Evolutionary conservation across 371 early-diverging fungal species (phyloP), one percentile per base, ranked within the genome.

Genomic region (Circinella minor): DNA sequence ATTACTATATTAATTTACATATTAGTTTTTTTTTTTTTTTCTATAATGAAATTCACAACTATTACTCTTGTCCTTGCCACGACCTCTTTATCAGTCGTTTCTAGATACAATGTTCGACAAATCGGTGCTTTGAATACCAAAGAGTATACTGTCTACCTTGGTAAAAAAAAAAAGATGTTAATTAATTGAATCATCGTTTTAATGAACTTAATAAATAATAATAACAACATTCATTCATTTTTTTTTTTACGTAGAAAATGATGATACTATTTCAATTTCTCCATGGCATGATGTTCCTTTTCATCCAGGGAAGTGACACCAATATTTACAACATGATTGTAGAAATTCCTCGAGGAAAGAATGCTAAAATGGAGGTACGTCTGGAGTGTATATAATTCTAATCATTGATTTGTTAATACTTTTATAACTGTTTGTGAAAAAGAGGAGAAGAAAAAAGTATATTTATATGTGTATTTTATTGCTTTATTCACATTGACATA

Each of bases 341-440:
- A 55, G 99, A 99, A 82, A 97, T 99, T 66, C 99, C 99, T 59
- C 90, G 99, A 66, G 99, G 99, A 96, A 94, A 98, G 74, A 99
- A 99, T 85, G 99, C 98, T 70, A 99, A 99, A 90, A 86, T 98
- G 69, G 99, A 99, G 90, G 95, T 96, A 79, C 27, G 27, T n/a
- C n/a, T n/a, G n/a, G n/a, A n/a, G n/a, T n/a, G n/a, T n/a, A n/a
- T n/a, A n/a, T n/a, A n/a, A n/a, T n/a, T n/a, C n/a, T n/a, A n/a
- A n/a, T n/a, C n/a, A n/a, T n/a, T n/a, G n/a, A n/a, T n/a, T n/a
- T n/a, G n/a, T n/a, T n/a, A n/a, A n/a, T n/a, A n/a, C n/a, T n/a
- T n/a, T n/a, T n/a, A n/a, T n/a, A n/a, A n/a, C n/a, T n/a, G n/a
- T n/a, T n/a, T n/a, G n/a, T n/a, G n/a, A n/a, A n/a, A n/a, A n/a